Conservation (phyloP, 257 asterid genomes). For the Fraxinus pennsylvanica region DNA sequence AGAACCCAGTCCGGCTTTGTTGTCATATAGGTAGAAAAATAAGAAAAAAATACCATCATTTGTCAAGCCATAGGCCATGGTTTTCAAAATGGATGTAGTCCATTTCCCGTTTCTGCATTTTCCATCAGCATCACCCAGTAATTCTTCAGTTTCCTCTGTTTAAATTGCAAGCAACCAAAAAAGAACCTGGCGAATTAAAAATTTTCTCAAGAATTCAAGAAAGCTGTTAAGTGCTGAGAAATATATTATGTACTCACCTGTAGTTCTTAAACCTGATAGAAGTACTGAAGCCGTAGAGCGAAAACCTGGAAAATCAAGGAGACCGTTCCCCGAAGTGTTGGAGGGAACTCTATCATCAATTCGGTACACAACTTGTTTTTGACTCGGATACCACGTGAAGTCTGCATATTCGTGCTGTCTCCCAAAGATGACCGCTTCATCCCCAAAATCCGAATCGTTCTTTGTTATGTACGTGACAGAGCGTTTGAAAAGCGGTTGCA, state of each 20-base stretch:
- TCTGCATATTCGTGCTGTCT: constrained; percentile 63
- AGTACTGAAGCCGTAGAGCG: constrained; percentile 43
- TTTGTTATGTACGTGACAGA: constrained; percentile 36
- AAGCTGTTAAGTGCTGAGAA: not conserved
- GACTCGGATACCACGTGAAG: constrained; percentile 57
- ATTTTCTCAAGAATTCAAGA: no score
- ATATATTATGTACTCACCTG: constrained; percentile 25
- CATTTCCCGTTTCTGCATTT: constrained; percentile 44
- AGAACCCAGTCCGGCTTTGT: no score
- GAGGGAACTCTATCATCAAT: constrained; percentile 49
- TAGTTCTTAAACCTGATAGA: constrained; percentile 31
- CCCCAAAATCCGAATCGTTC: constrained; percentile 45
- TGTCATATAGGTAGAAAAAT: no score
- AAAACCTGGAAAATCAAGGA: constrained; percentile 42
- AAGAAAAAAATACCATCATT: constrained; percentile 34
- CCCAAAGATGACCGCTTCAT: constrained; percentile 38
- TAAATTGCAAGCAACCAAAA: no score
- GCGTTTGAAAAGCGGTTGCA: constrained; percentile 56
- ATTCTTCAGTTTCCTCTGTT: constrained; percentile 60
- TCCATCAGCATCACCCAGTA: constrained; percentile 42
- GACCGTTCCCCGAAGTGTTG: constrained; percentile 46
- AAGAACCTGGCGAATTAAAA: no score
- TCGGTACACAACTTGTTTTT: constrained; percentile 46
- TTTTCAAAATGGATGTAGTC: constrained; percentile 32
- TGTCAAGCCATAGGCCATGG: constrained; percentile 44